Evolutionary conservation across 2,329 filamentous ascomycete species (phyloP), one percentile per base, ranked within the genome.

Genomic region (Trichocomaceae sp.): DNA sequence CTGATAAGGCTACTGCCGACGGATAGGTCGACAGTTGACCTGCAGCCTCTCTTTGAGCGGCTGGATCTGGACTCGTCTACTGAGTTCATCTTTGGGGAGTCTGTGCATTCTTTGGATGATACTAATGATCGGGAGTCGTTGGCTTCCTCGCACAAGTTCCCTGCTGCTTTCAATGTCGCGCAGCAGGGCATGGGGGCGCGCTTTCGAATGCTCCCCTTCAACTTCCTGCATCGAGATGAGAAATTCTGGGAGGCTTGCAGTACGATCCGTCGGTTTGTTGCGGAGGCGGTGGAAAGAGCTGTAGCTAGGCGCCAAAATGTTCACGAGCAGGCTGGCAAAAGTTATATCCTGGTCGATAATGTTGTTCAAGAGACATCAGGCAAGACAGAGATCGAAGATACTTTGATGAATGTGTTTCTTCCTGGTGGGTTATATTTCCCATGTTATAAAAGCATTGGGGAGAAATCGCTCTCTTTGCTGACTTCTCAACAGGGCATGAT

Each of bases 61-160:
- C 75, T 86, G 63, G 86, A 84, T 0, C 74, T 88, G n/a, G 84
- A 88, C 58, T 80, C 82, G 0, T 82, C 84, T 0, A 87, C 84
- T 0, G 82, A 85, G 45, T 86, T 87, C 59, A 70, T 88, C 3
- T 84, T 88, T 47, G 85, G 85, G 5, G 73, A 82, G 47, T 81
- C 77, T 44, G 77, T 77, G 23, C 82, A 79, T 37, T 56, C 53
- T n/a, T 26, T 55, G 13, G 47, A 51, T 31, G 31, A 22, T 17
- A n/a, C n/a, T n/a, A 4, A 7, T 26, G 23, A 26, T 26, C 2
- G 20, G 7, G 41, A 55, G 29, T 42, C 48, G 3, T 31, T 51
- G n/a, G 4, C 5, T 39, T 33, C n/a, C n/a, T n/a, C 45, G 2
- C 69, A 76, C 57, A 76, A 75, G 13, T 75, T 76, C 56, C 64